phyloP scores from a whole-genome alignment of 306 rosid genomes.

The Pachyrhizus erosus region DNA sequence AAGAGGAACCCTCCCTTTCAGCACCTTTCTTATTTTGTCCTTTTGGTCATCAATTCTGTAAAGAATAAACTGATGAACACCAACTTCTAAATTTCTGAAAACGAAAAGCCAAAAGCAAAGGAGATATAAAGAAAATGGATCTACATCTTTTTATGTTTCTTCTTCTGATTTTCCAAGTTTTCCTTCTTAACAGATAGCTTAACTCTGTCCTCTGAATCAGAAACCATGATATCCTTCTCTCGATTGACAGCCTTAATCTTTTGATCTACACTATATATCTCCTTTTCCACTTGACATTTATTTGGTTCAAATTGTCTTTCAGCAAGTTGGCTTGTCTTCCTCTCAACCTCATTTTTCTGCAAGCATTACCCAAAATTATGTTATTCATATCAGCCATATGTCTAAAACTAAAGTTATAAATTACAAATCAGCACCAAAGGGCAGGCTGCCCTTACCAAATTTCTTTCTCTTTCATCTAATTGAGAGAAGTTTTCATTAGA shows the following conservation, averaged over 20 bases:
- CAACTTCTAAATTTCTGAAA: slow-evolving; percentile 32
- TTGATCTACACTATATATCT: slow-evolving; percentile 66
- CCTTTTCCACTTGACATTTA: slow-evolving; percentile 66
- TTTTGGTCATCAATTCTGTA: slow-evolving; percentile 77
- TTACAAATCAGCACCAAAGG: slow-evolving; percentile 33
- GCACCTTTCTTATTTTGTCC: slow-evolving; percentile 80
- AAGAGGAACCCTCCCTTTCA: slow-evolving; percentile 87
- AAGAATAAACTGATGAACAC: slow-evolving; percentile 43
- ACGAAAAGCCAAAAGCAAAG: slow-evolving; percentile 23
- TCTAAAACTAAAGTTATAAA: slow-evolving; percentile 32
- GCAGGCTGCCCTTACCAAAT: slow-evolving; percentile 64
- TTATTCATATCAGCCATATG: slow-evolving; percentile 14
- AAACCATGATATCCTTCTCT: slow-evolving; percentile 69
- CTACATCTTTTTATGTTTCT: slow-evolving; percentile 79
- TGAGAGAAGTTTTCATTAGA: slow-evolving; percentile 62
- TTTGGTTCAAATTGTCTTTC: slow-evolving; percentile 77
- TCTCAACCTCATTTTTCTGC: slow-evolving; percentile 76
- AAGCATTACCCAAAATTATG: slow-evolving; percentile 31
- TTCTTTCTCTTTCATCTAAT: slow-evolving; percentile 82
- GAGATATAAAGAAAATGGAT: slow-evolving; percentile 37
- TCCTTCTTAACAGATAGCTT: slow-evolving; percentile 63
- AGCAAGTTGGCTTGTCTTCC: slow-evolving; percentile 72
- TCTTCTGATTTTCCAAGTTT: slow-evolving; percentile 69
- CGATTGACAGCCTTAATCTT: slow-evolving; percentile 63
- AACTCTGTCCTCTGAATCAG: slow-evolving; percentile 79